Base-by-base conservation (phyloP, 805 yeast species). In the Saccharomyces paradoxus region DNA sequence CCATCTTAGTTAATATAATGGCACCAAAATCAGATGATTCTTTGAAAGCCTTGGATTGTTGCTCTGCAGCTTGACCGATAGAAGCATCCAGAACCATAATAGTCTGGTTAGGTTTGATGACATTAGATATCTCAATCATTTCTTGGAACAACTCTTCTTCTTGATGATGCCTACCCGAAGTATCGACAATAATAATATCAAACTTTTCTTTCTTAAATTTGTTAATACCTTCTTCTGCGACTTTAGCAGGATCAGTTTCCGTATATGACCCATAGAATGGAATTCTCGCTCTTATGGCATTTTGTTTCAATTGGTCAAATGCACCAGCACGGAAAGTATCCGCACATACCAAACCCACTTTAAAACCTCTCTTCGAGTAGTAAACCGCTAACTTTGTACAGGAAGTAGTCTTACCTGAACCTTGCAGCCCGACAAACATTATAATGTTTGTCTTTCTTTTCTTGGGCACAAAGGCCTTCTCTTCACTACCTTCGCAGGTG, bases 251-350 rank as follows among this genome's bases (percentile, higher is more conserved):
- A 66, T 94, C 96, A 1, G 96, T 88, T 74, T 92, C 98, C 2
- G 94, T 83, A 71, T 94, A 94, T 6, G 96, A 87, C 63, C 99
- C 99, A 70, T 83, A 92, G 72, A 82, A 92, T 48, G 99, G 98
- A 54, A 92, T 89, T 62, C 86, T 83, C 1, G 99, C 95, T 74
- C 89, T 89, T 53, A 92, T 89, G 26, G 99, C 98, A 71, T 92
- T 92, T 73, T 92, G 99, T 70, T 94, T 92, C 72, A 92, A 80
- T 77, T 92, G 99, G 73, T 92, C 99, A 76, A 92, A 92, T 2
- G 99, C 99, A 79, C 99, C 99, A 41, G 99, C 99, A 79, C 99
- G 84, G 78, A 92, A 94, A 30, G 99, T 94, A 76, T 94, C 99
- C 1, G 99, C 99, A 81, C 99, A 94, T 27, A 94, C 98, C 67